A percentile compares a stretch with the other conserved stretches of the same genome.
phyloP scores from a whole-genome alignment of 140 eudicot species.

The Oenanthe javanica region DNA sequence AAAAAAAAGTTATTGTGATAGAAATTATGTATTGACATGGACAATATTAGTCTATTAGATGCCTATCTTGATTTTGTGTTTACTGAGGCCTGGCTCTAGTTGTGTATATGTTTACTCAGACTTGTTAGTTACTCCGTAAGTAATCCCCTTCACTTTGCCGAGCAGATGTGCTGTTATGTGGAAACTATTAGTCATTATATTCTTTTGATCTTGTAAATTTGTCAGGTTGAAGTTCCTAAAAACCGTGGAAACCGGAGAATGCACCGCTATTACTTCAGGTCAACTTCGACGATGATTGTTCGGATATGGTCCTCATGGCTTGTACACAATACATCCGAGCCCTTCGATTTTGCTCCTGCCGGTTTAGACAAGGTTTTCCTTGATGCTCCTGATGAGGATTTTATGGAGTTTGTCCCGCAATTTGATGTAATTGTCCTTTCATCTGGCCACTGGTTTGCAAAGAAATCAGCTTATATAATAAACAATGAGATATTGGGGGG shows the following conservation, averaged over 20 bases:
- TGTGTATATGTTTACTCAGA: neutral
- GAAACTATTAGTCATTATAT: neutral
- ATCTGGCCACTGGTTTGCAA: conserved; percentile 98
- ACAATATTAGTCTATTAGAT: neutral
- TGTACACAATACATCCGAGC: conserved; percentile 55
- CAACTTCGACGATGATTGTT: conserved; percentile 70
- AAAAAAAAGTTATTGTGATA: neutral
- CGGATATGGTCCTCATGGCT: conserved; percentile 99
- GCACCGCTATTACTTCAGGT: conserved; percentile 77
- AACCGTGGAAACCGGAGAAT: conserved; percentile 71
- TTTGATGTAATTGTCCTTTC: conserved; percentile 81
- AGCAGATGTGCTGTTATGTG: neutral
- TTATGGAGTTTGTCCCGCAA: conserved; percentile 43
- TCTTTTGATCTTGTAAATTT: conserved; percentile 5
- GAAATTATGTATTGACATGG: neutral
- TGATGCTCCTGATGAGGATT: conserved; percentile 70
- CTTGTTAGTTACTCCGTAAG: neutral
- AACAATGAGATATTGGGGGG: conserved; percentile 89
- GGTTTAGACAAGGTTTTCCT: conserved; percentile 81
- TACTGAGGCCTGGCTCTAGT: neutral
- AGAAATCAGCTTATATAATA: conserved; percentile 59
- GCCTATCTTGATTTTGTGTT: neutral
- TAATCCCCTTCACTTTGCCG: neutral
- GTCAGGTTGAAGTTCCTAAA: conserved; percentile 70
- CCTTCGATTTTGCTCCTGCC: conserved; percentile 60